These are phyloP conservation scores for Melanogaster broomeanus DNA, from an alignment of 768 basidiomycete genomes.

Conservation along the genomic window DNA sequence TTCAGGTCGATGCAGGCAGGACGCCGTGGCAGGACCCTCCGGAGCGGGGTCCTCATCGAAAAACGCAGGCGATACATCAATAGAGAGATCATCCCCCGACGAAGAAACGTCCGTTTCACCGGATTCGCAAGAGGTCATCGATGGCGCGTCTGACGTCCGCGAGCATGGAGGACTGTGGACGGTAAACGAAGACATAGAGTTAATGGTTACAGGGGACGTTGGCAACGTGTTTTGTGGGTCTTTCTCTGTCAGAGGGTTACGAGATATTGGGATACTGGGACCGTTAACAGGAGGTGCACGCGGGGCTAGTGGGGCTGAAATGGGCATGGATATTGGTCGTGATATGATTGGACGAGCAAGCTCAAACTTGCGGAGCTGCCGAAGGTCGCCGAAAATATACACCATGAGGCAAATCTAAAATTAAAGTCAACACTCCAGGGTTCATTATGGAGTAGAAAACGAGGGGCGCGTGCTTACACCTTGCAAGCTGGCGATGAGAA, in stretches of 20 bases:
- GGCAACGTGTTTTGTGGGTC: constrained; percentile 7
- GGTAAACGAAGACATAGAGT: constrained; percentile 3
- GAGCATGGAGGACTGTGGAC: constrained; percentile 10
- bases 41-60: constrained; percentile 46
- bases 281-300: neutral
- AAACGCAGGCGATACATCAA: constrained; percentile 45
- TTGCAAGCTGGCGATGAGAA: constrained; percentile 62
- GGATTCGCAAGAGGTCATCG: constrained; percentile 16
- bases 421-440: constrained; percentile 10
- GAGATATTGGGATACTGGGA: neutral
- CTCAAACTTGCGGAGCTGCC: constrained; percentile 78
- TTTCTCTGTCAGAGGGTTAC: neutral
- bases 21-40: constrained; percentile 46
- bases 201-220: constrained; percentile 13
- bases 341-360: constrained; percentile 70
- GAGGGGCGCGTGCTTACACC: constrained; percentile 50
- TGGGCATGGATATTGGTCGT: constrained; percentile 31
- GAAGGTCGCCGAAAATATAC: constrained; percentile 77
- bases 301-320: constrained; percentile 15
- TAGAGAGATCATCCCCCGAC: constrained; percentile 19
- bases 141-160: neutral
- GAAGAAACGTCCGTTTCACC: constrained; percentile 15
- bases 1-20: constrained; percentile 34
- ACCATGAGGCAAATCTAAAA: constrained; percentile 63
- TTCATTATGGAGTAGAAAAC: too few relatives aligned